These are phyloP conservation scores for Auricularia sp. DNA, from an alignment of 768 basidiomycete genomes.

Conservation along the genomic window DNA sequence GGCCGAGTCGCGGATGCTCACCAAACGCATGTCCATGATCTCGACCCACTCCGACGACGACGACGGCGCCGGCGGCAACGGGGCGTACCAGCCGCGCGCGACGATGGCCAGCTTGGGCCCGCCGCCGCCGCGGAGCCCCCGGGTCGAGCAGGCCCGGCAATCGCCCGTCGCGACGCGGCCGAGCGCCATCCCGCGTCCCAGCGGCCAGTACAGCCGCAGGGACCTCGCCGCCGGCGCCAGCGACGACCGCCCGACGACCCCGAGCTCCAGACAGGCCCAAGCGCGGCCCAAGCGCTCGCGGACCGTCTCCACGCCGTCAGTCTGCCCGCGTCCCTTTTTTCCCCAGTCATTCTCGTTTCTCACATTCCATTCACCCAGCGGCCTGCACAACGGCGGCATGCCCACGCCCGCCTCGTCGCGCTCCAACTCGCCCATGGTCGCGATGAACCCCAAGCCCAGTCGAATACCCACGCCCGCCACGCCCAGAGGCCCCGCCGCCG, in stretches of 20 bases:
- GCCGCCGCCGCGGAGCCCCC: slow-evolving; percentile 6
- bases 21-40: slow-evolving; percentile 65
- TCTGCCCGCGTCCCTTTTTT: background rate
- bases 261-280: slow-evolving; percentile 11
- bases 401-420: slow-evolving; percentile 29
- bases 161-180: slow-evolving; percentile 23
- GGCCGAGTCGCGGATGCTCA: slow-evolving; percentile 66
- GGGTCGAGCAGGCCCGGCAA: background rate
- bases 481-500: background rate
- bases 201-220: slow-evolving; percentile 27
- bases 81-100: slow-evolving; percentile 8
- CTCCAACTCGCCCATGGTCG: slow-evolving; percentile 25
- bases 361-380: background rate
- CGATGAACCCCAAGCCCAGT: slow-evolving; percentile 27
- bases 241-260: slow-evolving; percentile 13
- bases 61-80: slow-evolving; percentile 11
- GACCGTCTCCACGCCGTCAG: slow-evolving; percentile 39
- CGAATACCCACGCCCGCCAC: slow-evolving; percentile 32
- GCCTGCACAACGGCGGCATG: slow-evolving; percentile 13
- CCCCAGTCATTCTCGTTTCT: background rate
- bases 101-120: slow-evolving; percentile 3
- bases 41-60: slow-evolving; percentile 53
- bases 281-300: slow-evolving; percentile 3
- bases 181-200: slow-evolving; percentile 40
- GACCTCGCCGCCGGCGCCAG: slow-evolving; percentile 14